A percentile compares a stretch with the other conserved stretches of the same genome.
Evolutionary conservation across 192 early-diverging fungal genomes (phyloP).

Genomic region (Gryganskiella cystojenkinii): DNA sequence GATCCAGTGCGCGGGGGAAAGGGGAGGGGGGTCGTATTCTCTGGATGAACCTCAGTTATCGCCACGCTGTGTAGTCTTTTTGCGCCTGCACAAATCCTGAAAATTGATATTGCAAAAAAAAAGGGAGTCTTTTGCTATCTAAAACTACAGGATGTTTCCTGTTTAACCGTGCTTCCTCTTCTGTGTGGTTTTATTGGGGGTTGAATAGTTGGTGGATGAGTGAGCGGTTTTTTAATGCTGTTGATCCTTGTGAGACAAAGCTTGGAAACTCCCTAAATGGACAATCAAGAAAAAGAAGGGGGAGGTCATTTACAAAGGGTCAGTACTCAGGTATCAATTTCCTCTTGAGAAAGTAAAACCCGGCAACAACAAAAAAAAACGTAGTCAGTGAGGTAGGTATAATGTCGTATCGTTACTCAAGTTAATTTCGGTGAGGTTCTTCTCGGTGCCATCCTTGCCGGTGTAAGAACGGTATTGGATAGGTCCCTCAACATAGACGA

Average conservation of each 20-base stretch:
- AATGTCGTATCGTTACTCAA: constrained; percentile 44
- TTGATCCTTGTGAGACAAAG: constrained; percentile 21
- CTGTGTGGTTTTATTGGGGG: no score
- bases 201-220: neutral
- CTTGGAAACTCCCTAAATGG: constrained; percentile 27
- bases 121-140: no score
- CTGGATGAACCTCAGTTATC: no score
- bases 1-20: no score
- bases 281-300: neutral
- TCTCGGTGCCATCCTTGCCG: constrained; percentile 70
- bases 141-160: no score
- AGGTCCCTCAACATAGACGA: constrained; percentile 73
- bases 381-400: neutral
- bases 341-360: neutral
- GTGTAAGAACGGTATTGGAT: constrained; percentile 72
- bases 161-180: no score
- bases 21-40: no score
- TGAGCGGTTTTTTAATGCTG: neutral
- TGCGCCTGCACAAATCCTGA: no score
- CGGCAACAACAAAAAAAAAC: neutral
- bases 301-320: no score
- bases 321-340: no score
- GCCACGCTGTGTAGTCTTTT: no score
- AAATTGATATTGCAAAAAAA: no score
- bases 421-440: constrained; percentile 59